These are phyloP conservation scores for Jackrogersella minutella DNA, from an alignment of 495 filamentous ascomycete genomes.

Conservation along the genomic window DNA sequence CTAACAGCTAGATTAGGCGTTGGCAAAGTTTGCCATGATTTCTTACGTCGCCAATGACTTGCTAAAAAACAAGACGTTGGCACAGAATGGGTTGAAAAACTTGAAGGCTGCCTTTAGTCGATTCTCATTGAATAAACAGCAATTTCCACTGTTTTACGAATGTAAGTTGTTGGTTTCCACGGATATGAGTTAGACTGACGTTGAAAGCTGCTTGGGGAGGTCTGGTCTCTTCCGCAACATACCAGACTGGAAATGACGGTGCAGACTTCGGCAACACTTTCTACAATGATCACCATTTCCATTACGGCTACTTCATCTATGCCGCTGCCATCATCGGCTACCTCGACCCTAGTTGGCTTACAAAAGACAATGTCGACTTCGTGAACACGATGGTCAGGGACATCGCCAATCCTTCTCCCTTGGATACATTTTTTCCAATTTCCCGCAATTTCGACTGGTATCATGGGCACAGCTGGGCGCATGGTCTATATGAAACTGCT, in stretches of 20 bases:
- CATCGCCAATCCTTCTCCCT: constrained; percentile 74
- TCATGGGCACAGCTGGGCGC: constrained; percentile 95
- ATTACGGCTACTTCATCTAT: constrained; percentile 88
- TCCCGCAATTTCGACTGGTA: constrained; percentile 93
- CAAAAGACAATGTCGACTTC: constrained; percentile 71
- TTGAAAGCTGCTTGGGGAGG: constrained; percentile 75
- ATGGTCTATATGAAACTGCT: constrained; percentile 87
- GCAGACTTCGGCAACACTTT: constrained; percentile 83
- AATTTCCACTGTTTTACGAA: constrained; percentile 82
- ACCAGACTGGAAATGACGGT: constrained; percentile 73
- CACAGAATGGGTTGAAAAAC: constrained; percentile 67
- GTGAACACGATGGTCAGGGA: constrained; percentile 83
- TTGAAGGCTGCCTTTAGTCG: constrained; percentile 79
- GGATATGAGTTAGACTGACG: constrained; percentile 24
- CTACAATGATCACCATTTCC: constrained; percentile 99
- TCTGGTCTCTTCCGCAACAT: constrained; percentile 81
- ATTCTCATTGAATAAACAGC: constrained; percentile 80
- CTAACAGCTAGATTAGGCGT: constrained; percentile 59
- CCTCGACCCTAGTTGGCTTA: constrained; percentile 80
- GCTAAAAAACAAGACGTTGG: constrained; percentile 64
- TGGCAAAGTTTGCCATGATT: constrained; percentile 85
- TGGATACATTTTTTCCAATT: constrained; percentile 83
- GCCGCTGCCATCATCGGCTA: constrained; percentile 84
- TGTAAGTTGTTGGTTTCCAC: constrained; percentile 48
- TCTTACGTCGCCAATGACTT: constrained; percentile 74